Conservation (phyloP, 176 grass and related monocot species). For the Avena atlantica region DNA sequence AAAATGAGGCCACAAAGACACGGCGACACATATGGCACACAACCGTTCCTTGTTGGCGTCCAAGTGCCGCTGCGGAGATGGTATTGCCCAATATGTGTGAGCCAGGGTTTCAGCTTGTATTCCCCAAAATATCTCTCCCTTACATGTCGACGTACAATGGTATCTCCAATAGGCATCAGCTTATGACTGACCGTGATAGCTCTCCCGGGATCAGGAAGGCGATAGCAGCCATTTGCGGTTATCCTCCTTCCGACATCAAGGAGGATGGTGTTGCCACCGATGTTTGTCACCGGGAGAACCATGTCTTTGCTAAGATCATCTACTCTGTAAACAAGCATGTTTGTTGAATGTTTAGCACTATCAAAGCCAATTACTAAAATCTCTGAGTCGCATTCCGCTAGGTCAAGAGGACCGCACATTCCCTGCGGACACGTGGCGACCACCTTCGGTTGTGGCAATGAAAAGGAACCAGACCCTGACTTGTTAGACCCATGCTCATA, state of each 20-base stretch:
- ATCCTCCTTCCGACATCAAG: not conserved
- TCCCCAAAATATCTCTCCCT: not conserved
- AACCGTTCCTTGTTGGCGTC: not conserved
- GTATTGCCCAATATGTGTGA: not conserved
- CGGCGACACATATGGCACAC: not conserved
- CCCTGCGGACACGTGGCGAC: not conserved
- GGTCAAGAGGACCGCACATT: fast-evolving
- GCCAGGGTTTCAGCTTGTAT: not conserved
- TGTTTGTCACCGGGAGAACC: not conserved
- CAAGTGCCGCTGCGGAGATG: not conserved
- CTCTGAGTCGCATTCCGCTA: not conserved
- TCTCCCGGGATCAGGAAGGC: not conserved
- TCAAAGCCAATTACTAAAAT: not conserved
- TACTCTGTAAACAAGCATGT: not conserved
- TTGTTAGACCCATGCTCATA: not conserved
- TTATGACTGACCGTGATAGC: not conserved
- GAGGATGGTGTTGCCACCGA: not conserved
- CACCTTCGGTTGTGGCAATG: not conserved
- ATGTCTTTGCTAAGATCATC: not conserved
- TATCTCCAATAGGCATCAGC: not conserved
- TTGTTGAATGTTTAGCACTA: not conserved
- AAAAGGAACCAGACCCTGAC: not conserved
- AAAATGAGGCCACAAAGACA: not conserved
- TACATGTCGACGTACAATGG: not conserved
- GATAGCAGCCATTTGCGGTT: not conserved